These are phyloP conservation scores for Thelonectria discophora DNA, from an alignment of 2,329 filamentous ascomycete genomes.

Conservation along the genomic window DNA sequence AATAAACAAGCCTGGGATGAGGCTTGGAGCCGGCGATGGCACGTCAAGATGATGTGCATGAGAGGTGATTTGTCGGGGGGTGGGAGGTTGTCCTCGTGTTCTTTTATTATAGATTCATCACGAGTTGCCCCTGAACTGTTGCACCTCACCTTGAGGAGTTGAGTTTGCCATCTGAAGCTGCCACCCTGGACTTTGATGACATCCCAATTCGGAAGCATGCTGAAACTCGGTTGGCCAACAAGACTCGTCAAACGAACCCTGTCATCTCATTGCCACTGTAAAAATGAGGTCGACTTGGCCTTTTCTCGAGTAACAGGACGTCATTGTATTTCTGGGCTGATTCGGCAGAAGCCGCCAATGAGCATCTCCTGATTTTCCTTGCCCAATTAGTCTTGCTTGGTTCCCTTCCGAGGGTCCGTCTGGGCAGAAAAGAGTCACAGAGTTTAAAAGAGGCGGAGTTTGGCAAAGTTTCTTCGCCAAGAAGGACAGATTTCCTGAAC, in stretches of 20 bases:
- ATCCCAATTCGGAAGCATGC: not conserved
- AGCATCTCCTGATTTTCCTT: not conserved
- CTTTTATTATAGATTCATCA: no score
- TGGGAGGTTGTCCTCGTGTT: no score
- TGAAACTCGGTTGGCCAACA: not conserved
- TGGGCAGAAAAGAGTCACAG: not conserved
- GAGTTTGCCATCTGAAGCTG: not conserved
- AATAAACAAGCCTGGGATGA: no score
- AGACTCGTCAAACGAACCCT: not conserved
- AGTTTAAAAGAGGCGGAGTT: not conserved
- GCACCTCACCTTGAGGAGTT: no score
- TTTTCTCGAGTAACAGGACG: no score
- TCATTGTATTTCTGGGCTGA: not conserved
- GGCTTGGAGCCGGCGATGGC: no score
- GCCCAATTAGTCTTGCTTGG: no score
- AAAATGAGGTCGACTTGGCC: no score
- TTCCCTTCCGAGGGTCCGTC: not conserved
- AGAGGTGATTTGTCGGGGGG: no score
- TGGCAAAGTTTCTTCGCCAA: not conserved
- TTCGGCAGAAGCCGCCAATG: not conserved
- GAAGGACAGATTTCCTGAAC: constrained; percentile 11
- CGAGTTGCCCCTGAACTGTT: no score
- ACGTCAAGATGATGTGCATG: no score
- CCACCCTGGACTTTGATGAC: not conserved
- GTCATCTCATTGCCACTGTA: not conserved